phyloP scores from a whole-genome alignment of 345 rosid genomes.

The Turnera subulata region DNA sequence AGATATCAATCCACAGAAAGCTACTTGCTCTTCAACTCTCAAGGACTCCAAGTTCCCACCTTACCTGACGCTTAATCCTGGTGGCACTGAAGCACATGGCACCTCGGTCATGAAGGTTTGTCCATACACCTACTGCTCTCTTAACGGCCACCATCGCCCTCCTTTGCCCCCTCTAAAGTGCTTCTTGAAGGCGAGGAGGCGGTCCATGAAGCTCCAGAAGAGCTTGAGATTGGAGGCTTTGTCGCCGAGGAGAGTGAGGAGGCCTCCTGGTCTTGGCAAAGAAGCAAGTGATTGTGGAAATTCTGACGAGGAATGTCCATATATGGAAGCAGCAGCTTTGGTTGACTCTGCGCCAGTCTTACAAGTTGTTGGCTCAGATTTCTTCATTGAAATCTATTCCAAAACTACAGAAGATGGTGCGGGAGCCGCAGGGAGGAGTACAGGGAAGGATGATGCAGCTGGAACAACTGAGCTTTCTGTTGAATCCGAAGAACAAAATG shows the following conservation, averaged over 20 bases:
- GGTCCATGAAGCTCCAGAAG: constrained; percentile 55
- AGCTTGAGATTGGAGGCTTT: constrained; percentile 36
- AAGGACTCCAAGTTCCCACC: constrained; percentile 79
- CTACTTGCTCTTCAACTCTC: constrained; percentile 87
- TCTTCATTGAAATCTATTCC: constrained; percentile 42
- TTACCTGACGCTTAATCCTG: constrained; percentile 65
- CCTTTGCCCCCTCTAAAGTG: constrained; percentile 69
- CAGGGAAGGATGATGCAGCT: constrained; percentile 6
- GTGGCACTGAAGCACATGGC: constrained; percentile 60
- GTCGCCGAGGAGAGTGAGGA: constrained; percentile 22
- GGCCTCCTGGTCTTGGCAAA: constrained; percentile 8
- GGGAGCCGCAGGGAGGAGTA: constrained; percentile 13
- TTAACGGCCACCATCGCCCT: constrained; percentile 74
- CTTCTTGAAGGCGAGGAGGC: constrained; percentile 64
- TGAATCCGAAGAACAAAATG: constrained; percentile 1
- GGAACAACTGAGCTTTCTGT: background rate
- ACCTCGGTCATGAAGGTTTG: constrained; percentile 78
- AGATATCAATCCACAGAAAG: constrained; percentile 44
- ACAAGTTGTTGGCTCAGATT: constrained; percentile 24
- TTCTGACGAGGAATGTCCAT: constrained; percentile 4
- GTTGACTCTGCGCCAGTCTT: constrained; percentile 10
- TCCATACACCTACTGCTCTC: constrained; percentile 79
- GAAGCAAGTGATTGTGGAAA: constrained; percentile 11
- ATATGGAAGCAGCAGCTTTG: constrained; percentile 9
- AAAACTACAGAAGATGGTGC: constrained; percentile 24